Evolutionary conservation across 495 filamentous ascomycete genomes (phyloP).

Genomic region (Penicillium maclennaniae): DNA sequence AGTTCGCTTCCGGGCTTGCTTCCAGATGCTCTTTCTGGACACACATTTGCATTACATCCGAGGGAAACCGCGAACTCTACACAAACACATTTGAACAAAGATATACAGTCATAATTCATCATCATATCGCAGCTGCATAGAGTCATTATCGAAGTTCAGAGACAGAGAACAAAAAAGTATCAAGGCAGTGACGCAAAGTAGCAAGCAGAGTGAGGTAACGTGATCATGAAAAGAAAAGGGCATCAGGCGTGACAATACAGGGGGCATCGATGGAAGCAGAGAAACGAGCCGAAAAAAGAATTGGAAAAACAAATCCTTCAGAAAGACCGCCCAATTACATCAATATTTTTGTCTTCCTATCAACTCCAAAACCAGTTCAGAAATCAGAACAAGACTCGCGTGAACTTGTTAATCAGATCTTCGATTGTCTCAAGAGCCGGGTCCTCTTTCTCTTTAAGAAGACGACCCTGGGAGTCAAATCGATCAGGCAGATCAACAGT

Average conservation of each 20-base stretch:
- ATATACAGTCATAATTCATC: slow-evolving; percentile 16
- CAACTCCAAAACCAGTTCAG: neutral
- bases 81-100: slow-evolving; percentile 4
- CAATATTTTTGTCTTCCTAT: neutral
- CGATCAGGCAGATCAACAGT: slow-evolving; percentile 59
- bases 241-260: neutral
- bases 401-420: slow-evolving; percentile 33
- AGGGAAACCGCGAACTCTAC: no score
- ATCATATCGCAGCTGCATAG: slow-evolving; percentile 10
- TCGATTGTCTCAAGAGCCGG: slow-evolving; percentile 36
- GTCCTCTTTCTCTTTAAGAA: slow-evolving; percentile 36
- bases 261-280: neutral
- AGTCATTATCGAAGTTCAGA: slow-evolving; percentile 5
- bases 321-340: no score
- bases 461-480: slow-evolving; percentile 60
- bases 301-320: no score
- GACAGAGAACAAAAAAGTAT: neutral
- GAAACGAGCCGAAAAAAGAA: neutral
- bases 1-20: no score
- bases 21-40: no score
- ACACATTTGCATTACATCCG: no score
- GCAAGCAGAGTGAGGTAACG: neutral
- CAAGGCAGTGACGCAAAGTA: neutral
- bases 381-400: slow-evolving; percentile 22
- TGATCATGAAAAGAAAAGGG: neutral